phyloP scores from a whole-genome alignment of 2,329 filamentous ascomycete species.

The Sporothrix phasma region DNA sequence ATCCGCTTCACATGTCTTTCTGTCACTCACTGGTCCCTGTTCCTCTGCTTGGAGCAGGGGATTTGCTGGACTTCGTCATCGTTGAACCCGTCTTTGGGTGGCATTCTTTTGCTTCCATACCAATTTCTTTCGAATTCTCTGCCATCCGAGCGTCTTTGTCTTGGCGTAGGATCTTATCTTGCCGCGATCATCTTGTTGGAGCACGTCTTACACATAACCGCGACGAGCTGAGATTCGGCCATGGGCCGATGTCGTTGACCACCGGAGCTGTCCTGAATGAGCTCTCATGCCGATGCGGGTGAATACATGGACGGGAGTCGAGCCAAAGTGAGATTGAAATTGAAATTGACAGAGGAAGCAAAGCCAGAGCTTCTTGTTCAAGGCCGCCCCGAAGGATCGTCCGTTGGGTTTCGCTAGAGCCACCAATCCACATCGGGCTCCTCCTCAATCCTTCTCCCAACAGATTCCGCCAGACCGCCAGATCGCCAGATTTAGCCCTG shows the following conservation, averaged over 20 bases:
- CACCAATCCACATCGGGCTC: background rate
- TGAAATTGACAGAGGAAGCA: too few species aligned
- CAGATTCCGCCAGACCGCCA: too few species aligned
- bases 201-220: too few species aligned
- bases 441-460: background rate
- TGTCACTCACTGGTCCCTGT: background rate
- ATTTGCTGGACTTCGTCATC: background rate
- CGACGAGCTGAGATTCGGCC: background rate
- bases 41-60: background rate
- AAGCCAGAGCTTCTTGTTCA: too few species aligned
- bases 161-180: background rate
- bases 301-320: too few species aligned
- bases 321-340: too few species aligned
- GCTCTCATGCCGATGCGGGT: too few species aligned
- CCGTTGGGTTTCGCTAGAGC: background rate
- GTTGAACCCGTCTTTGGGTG: too few species aligned
- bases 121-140: background rate
- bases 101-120: background rate
- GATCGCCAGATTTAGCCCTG: background rate
- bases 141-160: background rate
- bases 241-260: background rate
- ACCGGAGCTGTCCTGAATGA: background rate
- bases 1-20: conserved; percentile 1
- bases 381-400: background rate
- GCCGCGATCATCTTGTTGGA: background rate